phyloP scores from a whole-genome alignment of 2,329 filamentous ascomycete species.

The Knufia petricola region DNA sequence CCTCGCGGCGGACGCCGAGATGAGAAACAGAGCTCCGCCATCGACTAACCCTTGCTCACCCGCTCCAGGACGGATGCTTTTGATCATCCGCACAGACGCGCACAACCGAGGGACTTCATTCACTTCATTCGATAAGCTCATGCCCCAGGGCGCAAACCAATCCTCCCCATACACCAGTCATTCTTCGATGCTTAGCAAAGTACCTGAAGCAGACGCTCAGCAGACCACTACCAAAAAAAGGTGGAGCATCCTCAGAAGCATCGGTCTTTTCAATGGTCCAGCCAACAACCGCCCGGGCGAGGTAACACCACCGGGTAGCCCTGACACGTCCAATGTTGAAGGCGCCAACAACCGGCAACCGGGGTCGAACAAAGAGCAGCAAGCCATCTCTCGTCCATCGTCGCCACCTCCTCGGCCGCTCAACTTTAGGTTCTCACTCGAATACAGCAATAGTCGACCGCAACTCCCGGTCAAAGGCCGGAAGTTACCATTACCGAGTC shows the following conservation, averaged over 20 bases:
- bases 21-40: slow-evolving; percentile 46
- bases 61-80: slow-evolving; percentile 72
- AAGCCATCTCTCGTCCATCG: slow-evolving; percentile 25
- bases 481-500: slow-evolving; percentile 45
- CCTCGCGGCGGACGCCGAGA: slow-evolving; percentile 58
- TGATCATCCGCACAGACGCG: slow-evolving; percentile 78
- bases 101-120: slow-evolving; percentile 46
- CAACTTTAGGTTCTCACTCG: slow-evolving; percentile 60
- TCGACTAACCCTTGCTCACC: slow-evolving; percentile 76
- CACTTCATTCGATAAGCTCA: slow-evolving; percentile 54
- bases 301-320: slow-evolving; percentile 30
- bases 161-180: slow-evolving; percentile 29
- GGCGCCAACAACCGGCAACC: slow-evolving; percentile 1
- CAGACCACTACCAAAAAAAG: slow-evolving; percentile 31
- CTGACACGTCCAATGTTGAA: slow-evolving; percentile 16
- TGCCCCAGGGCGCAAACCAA: slow-evolving; percentile 31
- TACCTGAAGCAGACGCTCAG: slow-evolving; percentile 21
- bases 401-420: slow-evolving; percentile 43
- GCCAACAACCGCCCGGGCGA: slow-evolving; percentile 36
- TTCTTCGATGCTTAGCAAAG: slow-evolving; percentile 28
- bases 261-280: slow-evolving; percentile 36
- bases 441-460: slow-evolving; percentile 48
- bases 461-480: slow-evolving; percentile 41
- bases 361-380: slow-evolving; percentile 2
- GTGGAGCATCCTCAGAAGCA: slow-evolving; percentile 44